Evolutionary conservation across 2,329 filamentous ascomycete species (phyloP), one percentile per base, ranked within the genome.

Genomic region (Cephalotrichum gorgonifer): DNA sequence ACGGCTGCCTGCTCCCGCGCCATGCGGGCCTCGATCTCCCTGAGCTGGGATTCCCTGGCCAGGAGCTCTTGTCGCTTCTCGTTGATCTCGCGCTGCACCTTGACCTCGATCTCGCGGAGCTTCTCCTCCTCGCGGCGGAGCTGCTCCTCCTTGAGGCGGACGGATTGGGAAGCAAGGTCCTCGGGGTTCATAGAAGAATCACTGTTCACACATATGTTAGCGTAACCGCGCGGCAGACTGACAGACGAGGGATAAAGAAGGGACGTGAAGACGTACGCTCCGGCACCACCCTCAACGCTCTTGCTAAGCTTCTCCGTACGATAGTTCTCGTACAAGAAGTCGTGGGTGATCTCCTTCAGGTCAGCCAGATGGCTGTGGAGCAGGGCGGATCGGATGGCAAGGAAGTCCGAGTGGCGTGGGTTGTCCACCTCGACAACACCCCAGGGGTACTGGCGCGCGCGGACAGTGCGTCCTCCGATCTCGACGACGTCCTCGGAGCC

Each of bases 291-390:
- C 65, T 96, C 90, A 59, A 98, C 93, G 67, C 89, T 96, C 88
- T 97, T 98, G 76, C 88, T 95, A 61, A 98, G 86, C 78, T 97
- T 97, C 86, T 98, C 93, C 64, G 93, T 98, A 88, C 93, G 89
- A 80, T 98, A 98, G 75, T 98, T 98, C 70, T 98, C 93, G 74
- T 98, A 98, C 56, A 98, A 76, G 84, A 98, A 98, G 71, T 98
- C 93, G 70, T 98, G 93, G 47, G 93, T 98, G 65, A 98, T 98
- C 71, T 98, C 93, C 83, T 98, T 98, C 62, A 98, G 74, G 68
- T 98, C 93, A 53, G 93, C 93, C 64, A 98, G 74, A 75, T 98
- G 93, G 72, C 89, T 96, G 78, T 98, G 93, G 54, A 98, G 80
- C 50, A 98, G 83, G 50, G 93, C 93, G 52, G 90, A 96, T 66